Base-by-base conservation (phyloP, 1,139 yeast genomes). In the Candida buenavistaensis region DNA sequence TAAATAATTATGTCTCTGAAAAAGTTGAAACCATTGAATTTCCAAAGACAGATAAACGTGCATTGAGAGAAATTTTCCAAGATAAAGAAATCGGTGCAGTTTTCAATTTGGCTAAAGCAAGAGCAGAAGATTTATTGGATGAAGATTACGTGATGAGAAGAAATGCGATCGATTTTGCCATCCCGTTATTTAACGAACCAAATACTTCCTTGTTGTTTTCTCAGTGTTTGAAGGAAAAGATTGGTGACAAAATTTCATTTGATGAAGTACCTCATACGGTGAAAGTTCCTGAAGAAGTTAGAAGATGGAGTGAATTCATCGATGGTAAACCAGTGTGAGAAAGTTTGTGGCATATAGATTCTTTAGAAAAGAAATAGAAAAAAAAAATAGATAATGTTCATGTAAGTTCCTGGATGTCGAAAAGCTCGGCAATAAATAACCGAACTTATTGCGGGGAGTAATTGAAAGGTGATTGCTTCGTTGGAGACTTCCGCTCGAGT, bases 81-180 rank as follows among this genome's bases (percentile, higher is more conserved):
- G 75, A 81, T 47, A 78, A 86, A 63, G 78, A 89, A 52, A 80
- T 92, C 56, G 77, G 82, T 46, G 83, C 88, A 43, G 98, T 92
- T 21, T 80, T 92, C 75, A 94, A 94, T 67, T 76, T 92, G 56
- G 97, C 98, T 35, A 75, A 74, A 51, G 84, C 88, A 32, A 80
- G 97, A 59, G 98, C 97, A 25, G 94, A 86, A 55, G 68, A 75
- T 46, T 74, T 87, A 48, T 66, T 80, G 45, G 97, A 92, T 54
- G 83, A 85, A 62, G 97, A 92, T 65, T 92, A 92, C 59, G 84
- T 90, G 37, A 92, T 92, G 97, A 83, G 99, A 74, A 83, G 99
- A 72, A 92, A 90, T 60, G 97, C 98, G 35, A 94, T 92, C 66
- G 99, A 92, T 64, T 92, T 94, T 61, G 97, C 87, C 41, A 84